Percentiles rank a stretch among this genome's conserved stretches.
Conservation (phyloP, 768 basidiomycete species). For the Agaricus sinodeliciosus region DNA sequence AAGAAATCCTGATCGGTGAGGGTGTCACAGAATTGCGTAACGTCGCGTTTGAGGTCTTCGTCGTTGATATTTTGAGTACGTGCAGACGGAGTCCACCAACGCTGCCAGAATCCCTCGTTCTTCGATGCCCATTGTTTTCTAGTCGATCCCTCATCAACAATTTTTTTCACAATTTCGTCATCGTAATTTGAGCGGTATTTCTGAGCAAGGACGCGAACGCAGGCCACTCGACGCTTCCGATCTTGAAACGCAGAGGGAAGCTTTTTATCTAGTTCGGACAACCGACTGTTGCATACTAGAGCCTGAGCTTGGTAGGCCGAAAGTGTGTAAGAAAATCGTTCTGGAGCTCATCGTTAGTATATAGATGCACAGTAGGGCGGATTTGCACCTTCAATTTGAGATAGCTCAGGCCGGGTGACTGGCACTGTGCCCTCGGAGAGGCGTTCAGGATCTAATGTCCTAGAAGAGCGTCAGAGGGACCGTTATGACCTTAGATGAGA, state of each 20-base stretch:
- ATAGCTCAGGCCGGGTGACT: neutral
- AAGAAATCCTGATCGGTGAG: neutral
- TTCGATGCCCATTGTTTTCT: neutral
- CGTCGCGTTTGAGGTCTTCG: neutral
- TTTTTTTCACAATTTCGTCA: neutral
- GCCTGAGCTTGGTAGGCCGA: too few relatives aligned
- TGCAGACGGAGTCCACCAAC: neutral
- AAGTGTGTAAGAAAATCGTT: neutral
- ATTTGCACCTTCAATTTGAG: neutral
- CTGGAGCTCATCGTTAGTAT: neutral
- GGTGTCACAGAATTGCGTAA: neutral
- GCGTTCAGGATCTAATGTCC: neutral
- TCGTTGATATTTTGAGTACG: neutral
- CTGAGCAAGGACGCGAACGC: neutral
- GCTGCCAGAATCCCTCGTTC: neutral
- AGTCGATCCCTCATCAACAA: neutral
- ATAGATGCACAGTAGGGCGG: neutral
- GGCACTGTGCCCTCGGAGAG: neutral
- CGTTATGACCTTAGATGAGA: neutral
- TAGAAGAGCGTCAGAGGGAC: neutral
- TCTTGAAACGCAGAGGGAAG: neutral
- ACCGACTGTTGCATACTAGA: neutral
- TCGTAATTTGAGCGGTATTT: neutral
- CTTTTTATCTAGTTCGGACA: neutral
- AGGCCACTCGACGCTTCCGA: neutral